Conservation (phyloP, 441 rosid species). For the Eutrema salsugineum region DNA sequence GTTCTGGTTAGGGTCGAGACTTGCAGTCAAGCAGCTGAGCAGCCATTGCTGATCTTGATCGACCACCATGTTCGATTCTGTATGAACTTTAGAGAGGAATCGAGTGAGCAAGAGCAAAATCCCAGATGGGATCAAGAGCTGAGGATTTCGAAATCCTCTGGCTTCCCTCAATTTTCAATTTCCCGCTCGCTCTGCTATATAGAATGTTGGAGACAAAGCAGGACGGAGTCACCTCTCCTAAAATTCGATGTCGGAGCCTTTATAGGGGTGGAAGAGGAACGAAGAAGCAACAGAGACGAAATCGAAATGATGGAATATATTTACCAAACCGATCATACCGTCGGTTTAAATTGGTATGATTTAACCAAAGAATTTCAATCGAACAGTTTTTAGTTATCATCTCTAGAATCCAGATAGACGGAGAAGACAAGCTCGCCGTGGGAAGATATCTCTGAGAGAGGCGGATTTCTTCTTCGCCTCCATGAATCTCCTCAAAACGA, state of each 20-base stretch:
- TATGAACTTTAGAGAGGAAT: background rate
- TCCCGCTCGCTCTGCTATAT: slow-evolving; percentile 20
- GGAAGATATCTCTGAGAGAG: background rate
- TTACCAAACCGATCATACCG: slow-evolving; percentile 15
- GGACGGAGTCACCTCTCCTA: background rate
- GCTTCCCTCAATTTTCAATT: background rate
- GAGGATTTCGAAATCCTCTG: background rate
- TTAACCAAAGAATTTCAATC: background rate
- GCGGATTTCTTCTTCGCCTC: background rate
- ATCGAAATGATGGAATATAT: background rate
- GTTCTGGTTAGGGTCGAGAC: slow-evolving; percentile 80
- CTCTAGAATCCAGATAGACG: background rate
- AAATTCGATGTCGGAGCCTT: slow-evolving; percentile 11
- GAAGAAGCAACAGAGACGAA: background rate
- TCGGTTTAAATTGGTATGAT: slow-evolving; percentile 8
- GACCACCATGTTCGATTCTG: slow-evolving; percentile 36
- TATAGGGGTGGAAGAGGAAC: slow-evolving; percentile 21
- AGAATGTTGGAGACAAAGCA: slow-evolving; percentile 9
- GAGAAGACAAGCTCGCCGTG: slow-evolving; percentile 8
- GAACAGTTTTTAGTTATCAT: background rate
- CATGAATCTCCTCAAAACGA: slow-evolving; percentile 43
- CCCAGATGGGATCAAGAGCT: background rate
- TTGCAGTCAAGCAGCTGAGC: slow-evolving; percentile 78
- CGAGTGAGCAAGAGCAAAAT: background rate
- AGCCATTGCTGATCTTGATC: slow-evolving; percentile 97